Evolutionary conservation across 805 yeast genomes (phyloP).

Genomic region (Spathaspora hagerdaliae): DNA sequence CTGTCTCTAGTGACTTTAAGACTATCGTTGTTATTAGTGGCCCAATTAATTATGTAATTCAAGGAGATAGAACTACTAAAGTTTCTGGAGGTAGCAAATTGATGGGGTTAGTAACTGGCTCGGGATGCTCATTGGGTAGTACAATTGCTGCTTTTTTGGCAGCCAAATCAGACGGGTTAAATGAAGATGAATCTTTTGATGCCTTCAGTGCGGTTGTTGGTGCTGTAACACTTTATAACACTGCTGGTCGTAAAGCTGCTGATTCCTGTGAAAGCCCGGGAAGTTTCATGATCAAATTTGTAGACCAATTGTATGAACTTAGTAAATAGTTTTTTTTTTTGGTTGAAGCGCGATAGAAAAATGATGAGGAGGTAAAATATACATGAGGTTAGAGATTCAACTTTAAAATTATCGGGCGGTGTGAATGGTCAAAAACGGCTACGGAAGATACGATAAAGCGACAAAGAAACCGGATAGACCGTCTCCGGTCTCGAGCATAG

Average conservation of each 20-base stretch:
- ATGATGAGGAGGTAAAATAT: no score
- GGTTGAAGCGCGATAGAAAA: neutral
- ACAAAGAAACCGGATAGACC: conserved; percentile 15
- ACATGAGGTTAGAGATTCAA: neutral
- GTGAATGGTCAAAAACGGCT: conserved; percentile 6
- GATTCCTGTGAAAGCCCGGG: conserved; percentile 46
- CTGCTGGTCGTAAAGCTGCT: conserved; percentile 58
- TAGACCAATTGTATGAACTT: conserved; percentile 35
- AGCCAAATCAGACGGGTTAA: conserved; percentile 28
- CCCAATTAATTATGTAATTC: conserved; percentile 22
- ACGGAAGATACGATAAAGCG: conserved; percentile 3
- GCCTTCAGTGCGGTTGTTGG: conserved; percentile 45
- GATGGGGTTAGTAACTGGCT: conserved; percentile 71
- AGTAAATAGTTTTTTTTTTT: neutral
- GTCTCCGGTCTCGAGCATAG: conserved; percentile 33
- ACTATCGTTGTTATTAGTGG: conserved; percentile 76
- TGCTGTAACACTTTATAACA: conserved; percentile 57
- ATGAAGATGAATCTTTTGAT: conserved; percentile 9
- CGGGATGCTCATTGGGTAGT: conserved; percentile 82
- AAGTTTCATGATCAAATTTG: conserved; percentile 42
- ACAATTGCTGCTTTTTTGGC: conserved; percentile 58
- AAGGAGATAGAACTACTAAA: conserved; percentile 10
- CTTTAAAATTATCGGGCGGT: neutral
- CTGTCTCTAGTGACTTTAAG: conserved; percentile 47
- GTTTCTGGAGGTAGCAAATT: conserved; percentile 56